phyloP scores from a whole-genome alignment of 345 rosid genomes.

The Erodium maritimum region DNA sequence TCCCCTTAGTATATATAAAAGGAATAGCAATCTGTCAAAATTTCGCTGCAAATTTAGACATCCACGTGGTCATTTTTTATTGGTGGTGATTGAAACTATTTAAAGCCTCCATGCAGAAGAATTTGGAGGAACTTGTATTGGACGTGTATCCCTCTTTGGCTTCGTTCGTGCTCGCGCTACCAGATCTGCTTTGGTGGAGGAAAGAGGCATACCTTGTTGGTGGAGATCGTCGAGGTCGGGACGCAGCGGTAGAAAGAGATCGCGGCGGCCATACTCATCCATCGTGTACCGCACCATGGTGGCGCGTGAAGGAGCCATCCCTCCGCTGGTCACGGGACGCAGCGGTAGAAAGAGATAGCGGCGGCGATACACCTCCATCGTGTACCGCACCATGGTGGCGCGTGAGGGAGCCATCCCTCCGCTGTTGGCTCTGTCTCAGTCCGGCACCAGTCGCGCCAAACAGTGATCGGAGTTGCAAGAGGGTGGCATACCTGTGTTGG shows the following conservation, averaged over 20 bases:
- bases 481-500: too few relatives aligned
- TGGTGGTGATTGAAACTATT: too few relatives aligned
- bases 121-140: too few relatives aligned
- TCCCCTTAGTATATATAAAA: too few relatives aligned
- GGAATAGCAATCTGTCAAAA: too few relatives aligned
- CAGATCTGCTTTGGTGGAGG: constrained; percentile 49
- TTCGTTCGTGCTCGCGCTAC: too few relatives aligned
- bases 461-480: too few relatives aligned
- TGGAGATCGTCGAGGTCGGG: constrained; percentile 64
- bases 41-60: too few relatives aligned
- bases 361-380: constrained; percentile 40
- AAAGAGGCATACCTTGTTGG: constrained; percentile 74
- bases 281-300: constrained; percentile 53
- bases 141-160: too few relatives aligned
- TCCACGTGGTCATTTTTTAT: too few relatives aligned
- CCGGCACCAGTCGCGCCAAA: constrained; percentile 69
- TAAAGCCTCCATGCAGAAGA: constrained; percentile 43
- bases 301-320: constrained; percentile 76
- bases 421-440: constrained; percentile 50
- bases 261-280: constrained; percentile 42
- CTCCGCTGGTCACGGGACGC: constrained; percentile 68
- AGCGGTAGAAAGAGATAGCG: constrained; percentile 64
- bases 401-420: constrained; percentile 87
- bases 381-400: constrained; percentile 53
- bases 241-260: constrained; percentile 68